Conservation (phyloP, 2,329 filamentous ascomycete species). For the Trichophaea hybrida region DNA sequence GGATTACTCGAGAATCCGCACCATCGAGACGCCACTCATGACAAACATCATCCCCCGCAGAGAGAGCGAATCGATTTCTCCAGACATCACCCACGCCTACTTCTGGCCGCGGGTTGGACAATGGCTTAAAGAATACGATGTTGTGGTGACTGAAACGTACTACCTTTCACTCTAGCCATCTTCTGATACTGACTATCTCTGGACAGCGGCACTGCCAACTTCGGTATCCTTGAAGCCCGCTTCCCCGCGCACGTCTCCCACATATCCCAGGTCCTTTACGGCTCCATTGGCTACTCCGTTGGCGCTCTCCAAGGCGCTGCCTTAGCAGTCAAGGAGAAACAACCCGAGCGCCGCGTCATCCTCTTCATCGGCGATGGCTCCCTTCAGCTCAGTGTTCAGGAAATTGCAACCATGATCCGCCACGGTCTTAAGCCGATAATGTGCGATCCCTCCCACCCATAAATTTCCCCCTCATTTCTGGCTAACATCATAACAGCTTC, state of each 20-base stretch:
- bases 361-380: slow-evolving; percentile 82
- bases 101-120: slow-evolving; percentile 65
- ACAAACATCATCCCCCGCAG: slow-evolving; percentile 30
- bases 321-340: slow-evolving; percentile 54
- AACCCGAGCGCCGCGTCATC: slow-evolving; percentile 49
- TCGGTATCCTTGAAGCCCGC: slow-evolving; percentile 72
- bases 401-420: slow-evolving; percentile 69
- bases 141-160: slow-evolving; percentile 65
- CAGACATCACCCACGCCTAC: slow-evolving; percentile 52
- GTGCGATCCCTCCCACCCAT: slow-evolving; percentile 29
- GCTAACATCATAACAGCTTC: slow-evolving; percentile 35
- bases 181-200: not conserved
- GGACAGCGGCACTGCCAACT: slow-evolving; percentile 56
- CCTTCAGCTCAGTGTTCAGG: slow-evolving; percentile 72
- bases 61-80: slow-evolving; percentile 23
- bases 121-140: slow-evolving; percentile 57
- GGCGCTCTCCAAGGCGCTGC: slow-evolving; percentile 54
- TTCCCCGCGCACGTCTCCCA: slow-evolving; percentile 67
- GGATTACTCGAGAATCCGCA: slow-evolving; percentile 30
- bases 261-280: slow-evolving; percentile 64
- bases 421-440: slow-evolving; percentile 63
- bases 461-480: no score
- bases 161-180: no score
- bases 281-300: slow-evolving; percentile 51
- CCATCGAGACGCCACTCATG: slow-evolving; percentile 11